Conservation (phyloP, 805 yeast genomes). For the Yamadazyma ubonensis region DNA sequence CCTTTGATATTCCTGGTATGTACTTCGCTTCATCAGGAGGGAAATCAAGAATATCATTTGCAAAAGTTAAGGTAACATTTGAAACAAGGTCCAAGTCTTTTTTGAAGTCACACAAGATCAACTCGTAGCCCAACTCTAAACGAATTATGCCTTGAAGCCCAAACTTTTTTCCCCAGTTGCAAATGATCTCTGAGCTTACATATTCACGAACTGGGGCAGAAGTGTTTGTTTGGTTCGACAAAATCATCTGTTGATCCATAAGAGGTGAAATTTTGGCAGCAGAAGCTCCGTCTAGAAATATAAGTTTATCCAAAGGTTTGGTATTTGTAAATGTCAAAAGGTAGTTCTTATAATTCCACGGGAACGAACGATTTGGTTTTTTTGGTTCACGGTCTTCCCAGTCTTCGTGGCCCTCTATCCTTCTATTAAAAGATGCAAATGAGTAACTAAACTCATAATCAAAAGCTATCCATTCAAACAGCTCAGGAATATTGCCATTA, state of each 20-base stretch:
- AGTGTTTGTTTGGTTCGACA: slow-evolving; percentile 19
- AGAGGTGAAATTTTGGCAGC: slow-evolving; percentile 63
- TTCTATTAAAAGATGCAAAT: slow-evolving; percentile 33
- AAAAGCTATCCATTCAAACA: slow-evolving; percentile 64
- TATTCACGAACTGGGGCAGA: slow-evolving; percentile 37
- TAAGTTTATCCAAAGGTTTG: slow-evolving; percentile 47
- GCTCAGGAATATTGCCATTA: slow-evolving; percentile 40
- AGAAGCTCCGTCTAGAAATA: slow-evolving; percentile 65
- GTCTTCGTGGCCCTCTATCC: background rate
- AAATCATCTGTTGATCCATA: slow-evolving; percentile 50
- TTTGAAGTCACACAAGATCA: slow-evolving; percentile 59
- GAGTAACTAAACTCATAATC: slow-evolving; percentile 59
- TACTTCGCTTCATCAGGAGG: slow-evolving; percentile 24
- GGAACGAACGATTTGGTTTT: background rate
- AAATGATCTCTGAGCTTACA: slow-evolving; percentile 48
- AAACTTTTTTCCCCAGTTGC: slow-evolving; percentile 53
- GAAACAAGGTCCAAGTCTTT: slow-evolving; percentile 48
- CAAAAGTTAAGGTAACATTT: slow-evolving; percentile 39
- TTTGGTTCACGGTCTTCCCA: slow-evolving; percentile 6
- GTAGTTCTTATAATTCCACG: slow-evolving; percentile 15
- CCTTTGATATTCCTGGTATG: background rate
- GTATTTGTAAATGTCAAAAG: slow-evolving; percentile 48
- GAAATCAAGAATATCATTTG: slow-evolving; percentile 37
- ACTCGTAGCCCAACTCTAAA: slow-evolving; percentile 60
- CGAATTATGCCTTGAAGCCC: slow-evolving; percentile 60